Conservation (phyloP, 75 land plant genomes). For the Selaginella tamariscina region DNA sequence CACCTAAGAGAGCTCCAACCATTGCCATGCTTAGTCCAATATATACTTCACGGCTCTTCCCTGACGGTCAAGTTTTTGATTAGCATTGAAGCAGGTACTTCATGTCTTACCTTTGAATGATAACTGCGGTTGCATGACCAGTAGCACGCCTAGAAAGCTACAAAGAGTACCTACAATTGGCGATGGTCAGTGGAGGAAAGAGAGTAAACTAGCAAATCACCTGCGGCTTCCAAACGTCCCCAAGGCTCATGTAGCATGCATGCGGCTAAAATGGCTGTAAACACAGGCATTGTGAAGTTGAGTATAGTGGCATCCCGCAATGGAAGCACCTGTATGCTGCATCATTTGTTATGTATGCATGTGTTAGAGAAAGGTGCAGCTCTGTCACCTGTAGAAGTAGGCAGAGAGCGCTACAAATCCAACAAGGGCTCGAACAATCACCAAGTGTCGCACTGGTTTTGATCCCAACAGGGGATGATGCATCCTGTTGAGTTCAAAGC, state of each 20-base stretch:
- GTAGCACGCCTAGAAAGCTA: conserved; percentile 19
- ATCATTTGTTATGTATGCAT: conserved; percentile 1
- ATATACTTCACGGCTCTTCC: background rate
- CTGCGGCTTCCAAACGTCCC: conserved; percentile 20
- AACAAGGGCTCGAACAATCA: conserved; percentile 25
- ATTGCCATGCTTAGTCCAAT: conserved; percentile 23
- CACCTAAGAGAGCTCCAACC: conserved; percentile 29
- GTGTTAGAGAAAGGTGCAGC: background rate
- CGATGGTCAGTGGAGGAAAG: conserved; percentile 11
- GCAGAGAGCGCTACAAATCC: conserved; percentile 30
- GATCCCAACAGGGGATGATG: conserved; percentile 27
- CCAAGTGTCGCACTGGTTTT: conserved; percentile 16
- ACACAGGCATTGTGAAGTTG: conserved; percentile 30
- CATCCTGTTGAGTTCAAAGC: conserved; percentile 19
- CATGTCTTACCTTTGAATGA: conserved; percentile 11
- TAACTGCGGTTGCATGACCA: conserved; percentile 17
- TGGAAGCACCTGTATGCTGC: conserved; percentile 31
- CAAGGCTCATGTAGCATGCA: conserved; percentile 22
- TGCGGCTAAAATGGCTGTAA: conserved; percentile 29
- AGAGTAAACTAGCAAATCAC: conserved; percentile 13
- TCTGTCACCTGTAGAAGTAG: conserved; percentile 25
- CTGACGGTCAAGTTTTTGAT: background rate
- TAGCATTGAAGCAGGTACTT: background rate
- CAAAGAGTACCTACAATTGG: conserved; percentile 15
- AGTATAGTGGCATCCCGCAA: conserved; percentile 34